These are phyloP conservation scores for Pyrus bretschneideri DNA, from an alignment of 306 rosid species.

Conservation along the genomic window DNA sequence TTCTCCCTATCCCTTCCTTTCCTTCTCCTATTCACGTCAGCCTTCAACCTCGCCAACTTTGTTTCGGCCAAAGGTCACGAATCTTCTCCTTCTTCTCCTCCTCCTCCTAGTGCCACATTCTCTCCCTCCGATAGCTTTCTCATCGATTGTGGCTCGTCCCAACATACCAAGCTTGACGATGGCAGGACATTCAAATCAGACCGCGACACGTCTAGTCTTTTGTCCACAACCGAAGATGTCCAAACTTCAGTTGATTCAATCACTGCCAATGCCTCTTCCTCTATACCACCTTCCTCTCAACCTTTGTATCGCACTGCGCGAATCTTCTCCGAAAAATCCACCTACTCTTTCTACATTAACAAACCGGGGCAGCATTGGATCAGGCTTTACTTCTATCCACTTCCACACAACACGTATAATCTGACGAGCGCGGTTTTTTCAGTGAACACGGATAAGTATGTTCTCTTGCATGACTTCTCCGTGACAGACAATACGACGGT, in stretches of 20 bases:
- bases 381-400: slow-evolving; percentile 77
- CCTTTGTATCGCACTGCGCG: slow-evolving; percentile 51
- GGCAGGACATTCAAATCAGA: slow-evolving; percentile 75
- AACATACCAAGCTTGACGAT: slow-evolving; percentile 36
- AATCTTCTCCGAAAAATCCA: slow-evolving; percentile 46
- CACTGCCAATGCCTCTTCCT: slow-evolving; percentile 17
- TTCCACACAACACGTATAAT: slow-evolving; percentile 39
- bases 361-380: slow-evolving; percentile 53
- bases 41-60: background rate
- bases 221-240: slow-evolving; percentile 50
- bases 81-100: background rate
- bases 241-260: slow-evolving; percentile 34
- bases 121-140: slow-evolving; percentile 54
- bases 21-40: slow-evolving; percentile 3
- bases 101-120: slow-evolving; percentile 10
- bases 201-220: slow-evolving; percentile 47
- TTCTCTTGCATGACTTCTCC: slow-evolving; percentile 59
- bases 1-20: slow-evolving; percentile 11
- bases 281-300: slow-evolving; percentile 25
- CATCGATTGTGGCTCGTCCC: slow-evolving; percentile 62
- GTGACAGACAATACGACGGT: slow-evolving; percentile 14
- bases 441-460: slow-evolving; percentile 39
- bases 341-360: slow-evolving; percentile 53
- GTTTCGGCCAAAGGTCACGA: slow-evolving; percentile 2
- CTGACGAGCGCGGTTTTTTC: slow-evolving; percentile 47